Evolutionary conservation across 2,329 filamentous ascomycete genomes (phyloP).

Genomic region (Trichoderma pleuroti): DNA sequence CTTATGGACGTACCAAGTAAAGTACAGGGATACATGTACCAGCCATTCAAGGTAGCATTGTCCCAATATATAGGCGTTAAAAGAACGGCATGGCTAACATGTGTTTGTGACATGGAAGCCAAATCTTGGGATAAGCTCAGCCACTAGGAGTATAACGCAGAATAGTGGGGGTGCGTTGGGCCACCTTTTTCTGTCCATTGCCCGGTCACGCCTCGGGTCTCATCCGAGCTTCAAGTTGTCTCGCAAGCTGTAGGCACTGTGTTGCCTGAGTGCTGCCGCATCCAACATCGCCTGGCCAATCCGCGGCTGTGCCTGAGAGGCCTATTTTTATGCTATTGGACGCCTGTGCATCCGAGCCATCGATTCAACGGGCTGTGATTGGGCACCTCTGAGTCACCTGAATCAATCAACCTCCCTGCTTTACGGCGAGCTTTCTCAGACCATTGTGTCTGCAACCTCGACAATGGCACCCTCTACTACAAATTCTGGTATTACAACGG

Average conservation of each 20-base stretch:
- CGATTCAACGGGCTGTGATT: not conserved
- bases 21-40: not conserved
- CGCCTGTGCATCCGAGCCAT: not conserved
- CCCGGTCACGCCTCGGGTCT: not conserved
- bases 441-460: slow-evolving; percentile 40
- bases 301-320: not conserved
- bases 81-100: not conserved
- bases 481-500: slow-evolving; percentile 72
- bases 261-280: not conserved
- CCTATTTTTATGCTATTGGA: not conserved
- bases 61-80: not conserved
- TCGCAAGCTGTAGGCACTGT: not conserved
- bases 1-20: not conserved
- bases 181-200: not conserved
- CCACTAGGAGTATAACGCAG: not conserved
- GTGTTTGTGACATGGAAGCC: not conserved
- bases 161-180: slow-evolving; percentile 10
- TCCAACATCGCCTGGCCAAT: not conserved
- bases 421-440: not conserved
- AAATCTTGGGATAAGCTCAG: not conserved
- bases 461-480: slow-evolving; percentile 50
- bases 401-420: not conserved
- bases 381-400: not conserved
- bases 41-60: not conserved
- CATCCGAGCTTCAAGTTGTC: not conserved